Evolutionary conservation across 1,139 yeast species (phyloP).

Genomic region (Nadsonia starkeyi-henricii): DNA sequence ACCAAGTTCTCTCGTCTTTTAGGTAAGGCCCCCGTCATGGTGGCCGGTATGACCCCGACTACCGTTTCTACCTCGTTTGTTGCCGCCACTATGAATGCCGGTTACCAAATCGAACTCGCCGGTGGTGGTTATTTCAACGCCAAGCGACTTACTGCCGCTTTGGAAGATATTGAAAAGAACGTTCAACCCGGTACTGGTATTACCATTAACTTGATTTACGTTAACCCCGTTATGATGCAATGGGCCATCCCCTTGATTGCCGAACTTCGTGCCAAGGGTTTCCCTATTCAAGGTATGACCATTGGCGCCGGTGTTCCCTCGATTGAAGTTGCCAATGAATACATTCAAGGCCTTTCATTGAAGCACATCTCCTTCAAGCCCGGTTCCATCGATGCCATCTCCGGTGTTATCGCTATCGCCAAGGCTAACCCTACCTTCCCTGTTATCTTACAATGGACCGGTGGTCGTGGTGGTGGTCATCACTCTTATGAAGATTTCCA

Average conservation of each 20-base stretch:
- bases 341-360: conserved; percentile 80
- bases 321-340: conserved; percentile 90
- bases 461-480: conserved; percentile 99
- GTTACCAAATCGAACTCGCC: conserved; percentile 93
- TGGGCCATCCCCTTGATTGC: conserved; percentile 97
- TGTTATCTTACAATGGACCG: conserved; percentile 96
- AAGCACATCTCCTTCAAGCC: conserved; percentile 95
- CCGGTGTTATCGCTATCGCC: conserved; percentile 78
- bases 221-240: conserved; percentile 92
- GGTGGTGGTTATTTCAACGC: conserved; percentile 96
- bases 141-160: conserved; percentile 54
- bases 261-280: conserved; percentile 77
- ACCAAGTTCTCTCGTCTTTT: conserved; percentile 86
- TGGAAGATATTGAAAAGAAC: conserved; percentile 42
- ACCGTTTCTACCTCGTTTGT: conserved; percentile 91
- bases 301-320: conserved; percentile 99
- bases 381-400: conserved; percentile 88
- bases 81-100: conserved; percentile 86
- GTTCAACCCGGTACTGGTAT: conserved; percentile 79
- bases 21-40: conserved; percentile 93
- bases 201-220: conserved; percentile 84
- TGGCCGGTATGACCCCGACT: conserved; percentile 99
- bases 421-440: conserved; percentile 95
- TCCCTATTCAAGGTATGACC: conserved; percentile 90
- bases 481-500: conserved; percentile 99